Evolutionary conservation across 352 stramenopile species (phyloP).

Genomic region (Pythium vanterpoolii): DNA sequence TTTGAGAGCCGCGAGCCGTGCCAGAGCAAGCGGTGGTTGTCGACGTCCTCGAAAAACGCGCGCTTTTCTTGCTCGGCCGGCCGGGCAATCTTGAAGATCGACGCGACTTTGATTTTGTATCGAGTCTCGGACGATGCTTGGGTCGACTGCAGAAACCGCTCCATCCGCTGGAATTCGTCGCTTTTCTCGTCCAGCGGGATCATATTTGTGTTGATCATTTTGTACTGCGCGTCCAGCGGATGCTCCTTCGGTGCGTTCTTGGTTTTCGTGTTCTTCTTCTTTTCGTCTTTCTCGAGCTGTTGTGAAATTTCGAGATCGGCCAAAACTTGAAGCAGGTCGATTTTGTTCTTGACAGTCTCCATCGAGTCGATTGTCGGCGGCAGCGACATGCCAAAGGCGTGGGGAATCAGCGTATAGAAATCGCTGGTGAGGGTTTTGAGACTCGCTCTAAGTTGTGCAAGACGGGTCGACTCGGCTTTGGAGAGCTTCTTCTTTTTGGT

Average conservation of each 20-base stretch:
- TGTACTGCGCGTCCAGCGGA: conserved; percentile 53
- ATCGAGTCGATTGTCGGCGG: conserved; percentile 48
- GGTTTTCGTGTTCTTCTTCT: conserved; percentile 7
- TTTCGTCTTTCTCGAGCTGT: conserved; percentile 37
- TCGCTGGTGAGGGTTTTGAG: conserved; percentile 57
- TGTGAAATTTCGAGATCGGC: conserved; percentile 63
- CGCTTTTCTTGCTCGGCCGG: conserved; percentile 37
- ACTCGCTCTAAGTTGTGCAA: conserved; percentile 20
- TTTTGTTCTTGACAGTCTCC: conserved; percentile 51
- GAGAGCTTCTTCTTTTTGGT: conserved; percentile 3
- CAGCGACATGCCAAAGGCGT: conserved; percentile 54
- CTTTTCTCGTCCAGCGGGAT: conserved; percentile 30
- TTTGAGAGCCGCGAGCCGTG: conserved; percentile 73
- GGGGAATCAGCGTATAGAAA: conserved; percentile 72
- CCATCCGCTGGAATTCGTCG: conserved; percentile 54
- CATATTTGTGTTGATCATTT: conserved; percentile 54
- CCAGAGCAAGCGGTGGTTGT: conserved; percentile 81
- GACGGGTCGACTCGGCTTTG: conserved; percentile 13
- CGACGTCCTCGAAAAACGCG: conserved; percentile 33
- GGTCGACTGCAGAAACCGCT: conserved; percentile 49
- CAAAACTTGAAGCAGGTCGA: conserved; percentile 58
- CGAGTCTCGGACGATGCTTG: conserved; percentile 36
- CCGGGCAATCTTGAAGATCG: conserved; percentile 50
- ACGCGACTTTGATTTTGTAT: conserved; percentile 43
- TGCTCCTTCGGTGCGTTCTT: conserved; percentile 23